Evolutionary conservation across 192 early-diverging fungal species (phyloP).

Genomic region (Obelidium mucronatum): DNA sequence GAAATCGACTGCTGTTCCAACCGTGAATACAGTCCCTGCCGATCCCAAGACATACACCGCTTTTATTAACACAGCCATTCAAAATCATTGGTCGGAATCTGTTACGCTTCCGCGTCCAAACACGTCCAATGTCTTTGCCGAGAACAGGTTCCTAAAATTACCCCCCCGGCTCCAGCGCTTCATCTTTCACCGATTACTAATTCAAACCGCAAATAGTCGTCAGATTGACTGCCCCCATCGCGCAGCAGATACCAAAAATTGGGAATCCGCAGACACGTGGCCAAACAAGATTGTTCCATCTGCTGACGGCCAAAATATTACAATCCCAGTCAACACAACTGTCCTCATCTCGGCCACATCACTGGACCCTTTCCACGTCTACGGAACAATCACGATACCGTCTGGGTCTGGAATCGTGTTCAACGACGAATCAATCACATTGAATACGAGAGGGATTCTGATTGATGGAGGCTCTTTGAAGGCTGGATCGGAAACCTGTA

Average conservation of each 20-base stretch:
- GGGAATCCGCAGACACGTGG: slow-evolving; percentile 37
- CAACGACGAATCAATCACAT: neutral
- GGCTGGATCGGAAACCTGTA: slow-evolving; percentile 26
- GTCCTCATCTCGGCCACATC: neutral
- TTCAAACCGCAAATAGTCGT: neutral
- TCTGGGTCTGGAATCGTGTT: slow-evolving; percentile 3
- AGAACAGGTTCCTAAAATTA: neutral
- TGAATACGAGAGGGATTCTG: slow-evolving; percentile 6
- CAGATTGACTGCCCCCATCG: slow-evolving; percentile 30
- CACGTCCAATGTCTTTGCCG: slow-evolving; percentile 6
- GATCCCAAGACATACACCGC: neutral
- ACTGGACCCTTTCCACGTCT: neutral
- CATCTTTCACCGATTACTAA: neutral
- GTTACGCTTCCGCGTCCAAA: slow-evolving; percentile 34
- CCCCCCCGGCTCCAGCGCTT: neutral
- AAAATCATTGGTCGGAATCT: slow-evolving; percentile 39
- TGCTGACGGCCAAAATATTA: slow-evolving; percentile 13
- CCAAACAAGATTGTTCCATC: neutral
- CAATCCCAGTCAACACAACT: neutral
- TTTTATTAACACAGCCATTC: neutral
- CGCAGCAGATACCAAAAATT: slow-evolving; percentile 7
- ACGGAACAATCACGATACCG: slow-evolving; percentile 3
- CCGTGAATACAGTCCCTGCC: neutral
- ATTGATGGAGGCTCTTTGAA: slow-evolving; percentile 1
- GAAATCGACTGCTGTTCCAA: neutral